These are phyloP conservation scores for Ambispora gerdemannii DNA, from an alignment of 192 early-diverging fungal genomes.

Conservation along the genomic window DNA sequence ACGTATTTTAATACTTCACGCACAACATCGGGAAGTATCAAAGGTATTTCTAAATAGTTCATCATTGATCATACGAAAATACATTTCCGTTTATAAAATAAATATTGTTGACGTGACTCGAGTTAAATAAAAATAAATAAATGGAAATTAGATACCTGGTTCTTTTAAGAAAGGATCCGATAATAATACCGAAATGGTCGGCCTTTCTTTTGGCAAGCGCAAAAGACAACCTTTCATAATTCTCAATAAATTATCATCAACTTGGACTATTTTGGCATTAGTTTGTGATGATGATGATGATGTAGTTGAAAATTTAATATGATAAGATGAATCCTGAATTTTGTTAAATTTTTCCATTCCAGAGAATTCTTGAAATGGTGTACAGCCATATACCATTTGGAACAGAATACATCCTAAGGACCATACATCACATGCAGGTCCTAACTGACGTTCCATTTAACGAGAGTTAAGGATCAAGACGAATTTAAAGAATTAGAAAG, in stretches of 20 bases:
- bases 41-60: too few species aligned
- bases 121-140: too few species aligned
- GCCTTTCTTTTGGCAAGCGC: conserved; percentile 59
- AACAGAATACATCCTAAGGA: conserved; percentile 91
- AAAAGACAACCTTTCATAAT: conserved; percentile 71
- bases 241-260: conserved; percentile 52
- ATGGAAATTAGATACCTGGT: too few species aligned
- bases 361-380: conserved; percentile 74
- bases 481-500: too few species aligned
- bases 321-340: conserved; percentile 67
- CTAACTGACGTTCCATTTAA: conserved; percentile 49
- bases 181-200: conserved; percentile 68
- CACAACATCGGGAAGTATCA: too few species aligned
- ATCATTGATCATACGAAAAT: too few species aligned
- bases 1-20: too few species aligned
- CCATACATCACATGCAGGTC: conserved; percentile 85
- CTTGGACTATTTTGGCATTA: conserved; percentile 8
- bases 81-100: too few species aligned
- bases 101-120: too few species aligned
- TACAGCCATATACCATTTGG: conserved; percentile 81
- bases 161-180: conserved; percentile 58
- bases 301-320: conserved; percentile 60
- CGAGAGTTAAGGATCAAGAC: neutral
- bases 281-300: neutral
- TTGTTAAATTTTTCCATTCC: conserved; percentile 64